Conservation (phyloP, 2,329 filamentous ascomycete species). For the Arthrobotrys sphaeroides region DNA sequence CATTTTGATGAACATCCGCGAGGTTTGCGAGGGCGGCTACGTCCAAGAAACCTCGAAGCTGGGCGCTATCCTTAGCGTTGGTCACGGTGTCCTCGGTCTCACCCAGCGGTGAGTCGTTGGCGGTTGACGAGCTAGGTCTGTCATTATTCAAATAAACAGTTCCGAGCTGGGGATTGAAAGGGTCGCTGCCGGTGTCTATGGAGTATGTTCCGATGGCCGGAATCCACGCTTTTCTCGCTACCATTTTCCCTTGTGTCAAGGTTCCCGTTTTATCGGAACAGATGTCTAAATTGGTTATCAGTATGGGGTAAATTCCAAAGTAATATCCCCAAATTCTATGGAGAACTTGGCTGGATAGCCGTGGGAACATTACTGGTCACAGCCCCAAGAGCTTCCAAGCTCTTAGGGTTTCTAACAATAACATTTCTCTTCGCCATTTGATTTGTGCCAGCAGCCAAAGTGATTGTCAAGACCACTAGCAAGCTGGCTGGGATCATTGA, state of each 20-base stretch:
- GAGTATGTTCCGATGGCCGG: constrained; percentile 69
- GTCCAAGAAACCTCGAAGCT: constrained; percentile 68
- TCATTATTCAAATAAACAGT: constrained; percentile 62
- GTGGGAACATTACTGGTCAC: constrained; percentile 62
- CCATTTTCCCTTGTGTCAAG: constrained; percentile 72
- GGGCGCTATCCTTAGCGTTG: constrained; percentile 61
- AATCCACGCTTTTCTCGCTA: constrained; percentile 70
- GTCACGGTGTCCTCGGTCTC: background rate
- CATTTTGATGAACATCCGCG: constrained; percentile 56
- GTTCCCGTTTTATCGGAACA: constrained; percentile 70
- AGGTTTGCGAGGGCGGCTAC: constrained; percentile 67
- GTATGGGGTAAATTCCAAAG: too few species aligned
- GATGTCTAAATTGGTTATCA: constrained; percentile 60
- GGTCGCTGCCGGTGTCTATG: constrained; percentile 67
- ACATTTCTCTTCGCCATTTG: constrained; percentile 68
- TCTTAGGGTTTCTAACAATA: constrained; percentile 69
- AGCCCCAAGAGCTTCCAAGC: constrained; percentile 70
- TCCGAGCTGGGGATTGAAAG: constrained; percentile 68
- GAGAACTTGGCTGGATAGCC: background rate
- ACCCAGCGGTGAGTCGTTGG: background rate
- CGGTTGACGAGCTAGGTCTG: constrained; percentile 59
- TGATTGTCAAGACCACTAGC: constrained; percentile 74
- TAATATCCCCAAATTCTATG: background rate
- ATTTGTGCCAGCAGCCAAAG: constrained; percentile 71
- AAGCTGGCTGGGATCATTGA: constrained; percentile 72